Evolutionary conservation across 1,139 yeast species (phyloP).

Genomic region (Magnusiomyces fungicola): DNA sequence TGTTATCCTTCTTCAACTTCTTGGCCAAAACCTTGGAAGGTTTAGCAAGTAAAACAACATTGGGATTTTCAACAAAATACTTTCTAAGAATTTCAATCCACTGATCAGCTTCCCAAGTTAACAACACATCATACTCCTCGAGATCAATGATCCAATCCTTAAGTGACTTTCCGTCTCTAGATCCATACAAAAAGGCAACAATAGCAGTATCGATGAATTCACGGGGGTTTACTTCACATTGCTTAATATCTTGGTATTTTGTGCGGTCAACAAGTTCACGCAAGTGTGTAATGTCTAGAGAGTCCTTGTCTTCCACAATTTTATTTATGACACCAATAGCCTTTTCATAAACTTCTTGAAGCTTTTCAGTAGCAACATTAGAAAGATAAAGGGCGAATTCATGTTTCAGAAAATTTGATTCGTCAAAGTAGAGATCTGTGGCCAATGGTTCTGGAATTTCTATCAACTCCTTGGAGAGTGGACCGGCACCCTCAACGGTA

Average conservation of each 20-base stretch:
- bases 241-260: slow-evolving; percentile 53
- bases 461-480: slow-evolving; percentile 61
- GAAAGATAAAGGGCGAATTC: slow-evolving; percentile 51
- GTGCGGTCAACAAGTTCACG: slow-evolving; percentile 60
- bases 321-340: slow-evolving; percentile 45
- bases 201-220: slow-evolving; percentile 62
- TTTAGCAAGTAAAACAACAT: slow-evolving; percentile 63
- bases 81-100: slow-evolving; percentile 56
- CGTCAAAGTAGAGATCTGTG: slow-evolving; percentile 51
- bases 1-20: slow-evolving; percentile 44
- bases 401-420: slow-evolving; percentile 48
- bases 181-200: slow-evolving; percentile 74
- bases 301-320: slow-evolving; percentile 39
- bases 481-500: slow-evolving; percentile 53
- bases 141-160: slow-evolving; percentile 47
- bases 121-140: slow-evolving; percentile 52
- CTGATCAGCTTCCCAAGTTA: slow-evolving; percentile 53
- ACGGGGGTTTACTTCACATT: slow-evolving; percentile 60
- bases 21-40: slow-evolving; percentile 67
- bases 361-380: slow-evolving; percentile 69
- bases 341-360: slow-evolving; percentile 46
- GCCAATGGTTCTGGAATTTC: slow-evolving; percentile 82
- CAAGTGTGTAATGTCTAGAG: slow-evolving; percentile 59
- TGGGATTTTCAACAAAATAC: slow-evolving; percentile 55
- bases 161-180: slow-evolving; percentile 51